These are phyloP conservation scores for Phytophthora colocasiae DNA, from an alignment of 352 stramenopile genomes.

Conservation along the genomic window DNA sequence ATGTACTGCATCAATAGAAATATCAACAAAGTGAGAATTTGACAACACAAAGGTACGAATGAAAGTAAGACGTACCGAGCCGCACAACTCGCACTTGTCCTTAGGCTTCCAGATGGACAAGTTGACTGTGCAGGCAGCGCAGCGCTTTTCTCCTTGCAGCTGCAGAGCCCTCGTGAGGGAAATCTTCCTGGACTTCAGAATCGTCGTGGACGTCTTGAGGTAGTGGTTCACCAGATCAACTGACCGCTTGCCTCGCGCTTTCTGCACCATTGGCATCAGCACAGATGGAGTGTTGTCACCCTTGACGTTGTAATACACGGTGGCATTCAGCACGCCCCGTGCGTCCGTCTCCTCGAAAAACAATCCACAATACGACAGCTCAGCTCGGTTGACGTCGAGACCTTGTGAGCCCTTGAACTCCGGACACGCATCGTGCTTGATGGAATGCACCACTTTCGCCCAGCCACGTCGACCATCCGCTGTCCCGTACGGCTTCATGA, in stretches of 20 bases:
- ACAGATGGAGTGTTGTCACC: slow-evolving; percentile 47
- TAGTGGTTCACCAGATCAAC: slow-evolving; percentile 76
- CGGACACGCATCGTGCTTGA: slow-evolving; percentile 67
- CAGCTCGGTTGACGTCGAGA: slow-evolving; percentile 52
- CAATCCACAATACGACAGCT: slow-evolving; percentile 69
- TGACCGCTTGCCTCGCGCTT: slow-evolving; percentile 65
- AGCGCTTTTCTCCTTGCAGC: slow-evolving; percentile 64
- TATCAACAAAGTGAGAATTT: slow-evolving; percentile 10
- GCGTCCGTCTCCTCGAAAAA: slow-evolving; percentile 73
- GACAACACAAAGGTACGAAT: not conserved
- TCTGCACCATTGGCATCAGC: slow-evolving; percentile 60
- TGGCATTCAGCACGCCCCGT: slow-evolving; percentile 55
- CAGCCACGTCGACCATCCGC: slow-evolving; percentile 65
- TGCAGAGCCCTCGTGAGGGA: slow-evolving; percentile 50
- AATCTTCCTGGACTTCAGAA: slow-evolving; percentile 43
- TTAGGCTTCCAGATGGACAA: slow-evolving; percentile 68
- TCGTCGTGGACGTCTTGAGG: slow-evolving; percentile 58
- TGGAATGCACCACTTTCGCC: slow-evolving; percentile 76
- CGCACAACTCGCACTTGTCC: slow-evolving; percentile 65
- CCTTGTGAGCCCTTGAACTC: slow-evolving; percentile 46
- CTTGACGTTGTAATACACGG: slow-evolving; percentile 73
- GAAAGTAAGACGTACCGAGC: slow-evolving; percentile 53
- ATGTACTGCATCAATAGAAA: slow-evolving; percentile 53
- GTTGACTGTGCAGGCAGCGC: slow-evolving; percentile 64
- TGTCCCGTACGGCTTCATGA: slow-evolving; percentile 72